Conservation (phyloP, 2,329 filamentous ascomycete species). For the Aspergillus sp. region DNA sequence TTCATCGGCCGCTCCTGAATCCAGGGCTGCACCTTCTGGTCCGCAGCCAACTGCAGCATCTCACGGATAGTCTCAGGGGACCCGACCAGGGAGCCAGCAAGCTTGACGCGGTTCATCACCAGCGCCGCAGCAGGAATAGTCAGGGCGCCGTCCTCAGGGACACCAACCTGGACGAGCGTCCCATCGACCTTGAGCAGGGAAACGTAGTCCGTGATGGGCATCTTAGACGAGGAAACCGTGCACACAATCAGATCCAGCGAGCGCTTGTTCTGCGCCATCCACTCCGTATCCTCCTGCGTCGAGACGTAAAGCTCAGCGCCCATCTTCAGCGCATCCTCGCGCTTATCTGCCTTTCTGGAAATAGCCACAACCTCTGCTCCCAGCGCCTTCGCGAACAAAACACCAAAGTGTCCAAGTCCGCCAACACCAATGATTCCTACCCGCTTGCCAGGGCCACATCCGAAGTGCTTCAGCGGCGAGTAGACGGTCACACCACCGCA, state of each 20-base stretch:
- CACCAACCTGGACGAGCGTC: constrained; percentile 64
- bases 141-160: constrained; percentile 55
- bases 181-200: constrained; percentile 59
- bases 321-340: constrained; percentile 53
- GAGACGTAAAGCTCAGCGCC: constrained; percentile 58
- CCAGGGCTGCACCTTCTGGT: constrained; percentile 44
- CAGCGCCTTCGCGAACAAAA: constrained; percentile 70
- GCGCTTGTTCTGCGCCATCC: constrained; percentile 49
- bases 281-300: constrained; percentile 56
- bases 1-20: constrained; percentile 43
- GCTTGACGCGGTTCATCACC: constrained; percentile 55
- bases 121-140: constrained; percentile 55
- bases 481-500: constrained; percentile 77
- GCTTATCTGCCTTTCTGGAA: constrained; percentile 52
- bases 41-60: constrained; percentile 45
- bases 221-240: constrained; percentile 58
- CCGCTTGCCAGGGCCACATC: constrained; percentile 67
- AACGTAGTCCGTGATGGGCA: constrained; percentile 65
- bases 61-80: constrained; percentile 42
- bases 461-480: constrained; percentile 66
- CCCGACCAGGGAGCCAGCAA: constrained; percentile 50
- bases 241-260: constrained; percentile 58
- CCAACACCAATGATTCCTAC: constrained; percentile 76
- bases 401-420: constrained; percentile 70
- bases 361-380: constrained; percentile 64